Conservation (phyloP, 1,284 basidiomycete species). For the Irpex lacteus region DNA sequence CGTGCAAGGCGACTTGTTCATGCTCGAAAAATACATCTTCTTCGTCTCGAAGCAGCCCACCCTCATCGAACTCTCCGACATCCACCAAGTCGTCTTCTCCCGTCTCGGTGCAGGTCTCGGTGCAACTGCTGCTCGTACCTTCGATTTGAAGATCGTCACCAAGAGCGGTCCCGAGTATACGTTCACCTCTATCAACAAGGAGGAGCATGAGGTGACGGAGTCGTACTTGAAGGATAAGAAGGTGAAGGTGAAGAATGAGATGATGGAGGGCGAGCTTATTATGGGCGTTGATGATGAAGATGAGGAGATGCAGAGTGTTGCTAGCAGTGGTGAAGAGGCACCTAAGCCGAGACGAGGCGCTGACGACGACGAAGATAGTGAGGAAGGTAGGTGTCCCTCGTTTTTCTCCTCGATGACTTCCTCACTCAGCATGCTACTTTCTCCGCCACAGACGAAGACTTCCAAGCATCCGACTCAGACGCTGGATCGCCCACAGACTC, state of each 20-base stretch:
- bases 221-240: slow-evolving; percentile 89
- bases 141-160: slow-evolving; percentile 90
- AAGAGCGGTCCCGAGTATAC: slow-evolving; percentile 81
- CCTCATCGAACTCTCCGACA: slow-evolving; percentile 88
- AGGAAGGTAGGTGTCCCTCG: slow-evolving; percentile 61
- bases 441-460: slow-evolving; percentile 71
- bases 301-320: slow-evolving; percentile 79
- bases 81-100: slow-evolving; percentile 91
- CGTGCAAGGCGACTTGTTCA: slow-evolving; percentile 94
- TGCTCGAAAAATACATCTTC: slow-evolving; percentile 97
- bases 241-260: slow-evolving; percentile 94
- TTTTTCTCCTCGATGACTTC: background rate
- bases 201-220: slow-evolving; percentile 89
- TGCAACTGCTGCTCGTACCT: slow-evolving; percentile 85
- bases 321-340: slow-evolving; percentile 66
- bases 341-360: slow-evolving; percentile 51
- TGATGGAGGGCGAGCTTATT: slow-evolving; percentile 84
- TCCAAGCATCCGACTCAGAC: slow-evolving; percentile 82
- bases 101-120: slow-evolving; percentile 90
- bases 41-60: slow-evolving; percentile 98
- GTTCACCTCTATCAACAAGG: slow-evolving; percentile 94
- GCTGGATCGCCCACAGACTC: slow-evolving; percentile 79
- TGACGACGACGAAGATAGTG: slow-evolving; percentile 76
- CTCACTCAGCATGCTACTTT: background rate
- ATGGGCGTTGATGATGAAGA: slow-evolving; percentile 79